Conservation (phyloP, 331 rosid species). For the Arachis monticola region DNA sequence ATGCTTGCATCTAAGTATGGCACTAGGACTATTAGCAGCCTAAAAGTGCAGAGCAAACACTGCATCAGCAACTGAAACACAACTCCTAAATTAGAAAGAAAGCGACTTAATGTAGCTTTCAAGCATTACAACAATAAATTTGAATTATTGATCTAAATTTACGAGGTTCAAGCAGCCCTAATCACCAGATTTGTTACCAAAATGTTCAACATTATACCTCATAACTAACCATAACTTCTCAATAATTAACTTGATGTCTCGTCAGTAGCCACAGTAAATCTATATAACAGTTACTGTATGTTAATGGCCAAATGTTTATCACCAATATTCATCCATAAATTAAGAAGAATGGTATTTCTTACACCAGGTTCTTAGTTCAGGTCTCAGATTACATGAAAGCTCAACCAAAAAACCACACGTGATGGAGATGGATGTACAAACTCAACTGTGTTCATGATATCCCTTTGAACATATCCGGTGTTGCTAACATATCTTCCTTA, state of each 20-base stretch:
- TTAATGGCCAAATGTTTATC: not conserved
- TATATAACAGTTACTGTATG: not conserved
- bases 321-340: not conserved
- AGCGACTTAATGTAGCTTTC: not conserved
- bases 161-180: not conserved
- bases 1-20: not conserved
- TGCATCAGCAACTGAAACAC: constrained; percentile 3
- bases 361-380: not conserved
- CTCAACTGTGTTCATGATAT: not conserved
- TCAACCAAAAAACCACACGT: not conserved
- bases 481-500: not conserved
- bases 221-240: not conserved
- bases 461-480: not conserved
- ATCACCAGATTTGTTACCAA: constrained; percentile 1
- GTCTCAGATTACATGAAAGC: not conserved
- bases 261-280: not conserved
- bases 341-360: not conserved
- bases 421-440: not conserved
- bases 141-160: not conserved
- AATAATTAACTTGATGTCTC: constrained; percentile 4
- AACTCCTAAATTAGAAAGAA: not conserved
- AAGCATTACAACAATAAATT: not conserved
- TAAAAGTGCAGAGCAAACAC: not conserved
- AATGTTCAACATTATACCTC: not conserved
- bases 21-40: not conserved